Evolutionary conservation across 352 stramenopile species (phyloP), one percentile per base, ranked within the genome.

Genomic region (Phytopythium chamaehyphon): DNA sequence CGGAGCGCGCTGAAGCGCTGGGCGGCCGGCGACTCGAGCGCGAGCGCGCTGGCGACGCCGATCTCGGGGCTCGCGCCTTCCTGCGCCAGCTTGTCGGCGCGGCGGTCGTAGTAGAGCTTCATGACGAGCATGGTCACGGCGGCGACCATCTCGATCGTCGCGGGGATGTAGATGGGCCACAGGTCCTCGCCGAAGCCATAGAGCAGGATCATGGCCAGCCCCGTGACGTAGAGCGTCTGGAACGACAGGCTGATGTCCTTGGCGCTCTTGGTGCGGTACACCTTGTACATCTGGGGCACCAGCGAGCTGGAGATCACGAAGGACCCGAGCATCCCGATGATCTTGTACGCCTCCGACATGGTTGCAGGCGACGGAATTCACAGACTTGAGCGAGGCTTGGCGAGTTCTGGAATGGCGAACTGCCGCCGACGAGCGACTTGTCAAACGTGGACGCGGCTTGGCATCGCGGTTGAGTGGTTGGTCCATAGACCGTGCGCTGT

Each of bases 101-200:
- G 54, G 35, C 40, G 26, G 57, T 73, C 60, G 54, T 75, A 81
- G 51, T 73, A 62, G 5, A 76, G 24, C 52, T 85, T 85, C 62
- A 82, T 71, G 39, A 44, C 45, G 44, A 87, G 57, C 38, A 79
- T 33, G 23, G 66, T 23, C 18, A 83, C 39, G 1, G 49, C 66
- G 12, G 63, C 66, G 18, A 59, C 24, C 18, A 77, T 44, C 53
- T 83, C 74, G 6, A 86, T 57, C 24, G 69, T 67, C 6, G 59
- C 64, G 3, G 69, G 69, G 35, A 86, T 81, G 68, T 77, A 83
- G 24, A 86, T 65, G 12, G 74, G 71, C 71, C 74, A 83, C 19
- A 83, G 62, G 37, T 43, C 55, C 22, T 73, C 56, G 14, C 74
- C 71, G 46, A 81, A 62, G 23, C 69, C 71, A 57, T 86, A 82